phyloP scores from a whole-genome alignment of 768 basidiomycete genomes.

The Podaxis sp. region DNA sequence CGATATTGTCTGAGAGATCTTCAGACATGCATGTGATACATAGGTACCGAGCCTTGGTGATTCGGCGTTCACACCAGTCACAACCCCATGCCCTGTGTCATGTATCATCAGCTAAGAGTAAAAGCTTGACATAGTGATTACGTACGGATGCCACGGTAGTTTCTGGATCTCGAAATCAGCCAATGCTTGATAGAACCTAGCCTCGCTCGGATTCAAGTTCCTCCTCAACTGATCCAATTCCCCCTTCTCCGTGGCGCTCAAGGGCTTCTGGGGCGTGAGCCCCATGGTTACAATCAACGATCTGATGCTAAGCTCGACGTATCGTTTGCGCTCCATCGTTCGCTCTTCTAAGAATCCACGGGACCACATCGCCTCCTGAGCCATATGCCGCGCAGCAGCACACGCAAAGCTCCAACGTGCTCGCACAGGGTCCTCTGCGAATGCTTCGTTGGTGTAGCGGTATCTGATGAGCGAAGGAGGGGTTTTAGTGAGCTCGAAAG shows the following conservation, averaged over 20 bases:
- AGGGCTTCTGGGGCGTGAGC: conserved; percentile 25
- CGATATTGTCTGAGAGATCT: conserved; percentile 30
- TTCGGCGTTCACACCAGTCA: conserved; percentile 27
- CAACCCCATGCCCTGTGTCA: conserved; percentile 24
- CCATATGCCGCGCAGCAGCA: conserved; percentile 23
- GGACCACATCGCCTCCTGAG: conserved; percentile 27
- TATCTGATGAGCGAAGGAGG: conserved; percentile 26
- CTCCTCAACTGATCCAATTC: conserved; percentile 27
- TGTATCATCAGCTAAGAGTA: background rate
- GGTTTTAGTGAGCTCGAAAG: conserved; percentile 21
- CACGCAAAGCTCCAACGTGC: conserved; percentile 30
- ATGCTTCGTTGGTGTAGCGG: conserved; percentile 21
- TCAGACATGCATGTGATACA: conserved; percentile 29
- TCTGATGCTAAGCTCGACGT: conserved; percentile 25
- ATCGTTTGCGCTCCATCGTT: conserved; percentile 26
- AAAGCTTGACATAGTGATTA: background rate
- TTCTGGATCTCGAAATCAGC: conserved; percentile 30
- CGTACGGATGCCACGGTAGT: conserved; percentile 31
- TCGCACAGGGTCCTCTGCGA: conserved; percentile 23
- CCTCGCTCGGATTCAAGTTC: conserved; percentile 27
- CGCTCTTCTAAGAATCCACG: conserved; percentile 26
- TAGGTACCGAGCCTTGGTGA: conserved; percentile 25
- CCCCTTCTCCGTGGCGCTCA: conserved; percentile 20
- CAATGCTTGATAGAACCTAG: conserved; percentile 29
- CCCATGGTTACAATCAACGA: conserved; percentile 24